Conservation (phyloP, 345 rosid genomes). For the Salix exigua region DNA sequence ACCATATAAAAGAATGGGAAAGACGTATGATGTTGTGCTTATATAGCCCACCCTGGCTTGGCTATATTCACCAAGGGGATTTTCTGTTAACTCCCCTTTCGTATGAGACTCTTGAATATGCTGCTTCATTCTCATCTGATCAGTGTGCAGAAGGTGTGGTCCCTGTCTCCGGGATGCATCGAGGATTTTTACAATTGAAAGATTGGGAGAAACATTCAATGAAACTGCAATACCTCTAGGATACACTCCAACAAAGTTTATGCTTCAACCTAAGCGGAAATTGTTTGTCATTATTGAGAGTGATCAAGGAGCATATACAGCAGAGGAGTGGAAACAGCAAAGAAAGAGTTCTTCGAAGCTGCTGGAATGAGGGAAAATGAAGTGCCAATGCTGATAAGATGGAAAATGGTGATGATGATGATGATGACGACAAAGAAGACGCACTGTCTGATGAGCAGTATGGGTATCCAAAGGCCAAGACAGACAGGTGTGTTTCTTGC, state of each 20-base stretch:
- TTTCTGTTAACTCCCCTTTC: conserved; percentile 90
- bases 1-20: too few species aligned
- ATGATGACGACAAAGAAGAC: too few species aligned
- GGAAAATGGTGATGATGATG: too few species aligned
- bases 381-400: too few species aligned
- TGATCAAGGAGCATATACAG: too few species aligned
- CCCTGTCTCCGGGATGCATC: too few species aligned
- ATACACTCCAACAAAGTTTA: conserved; percentile 94
- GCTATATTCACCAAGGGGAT: conserved; percentile 4
- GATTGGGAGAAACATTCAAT: conserved; percentile 94
- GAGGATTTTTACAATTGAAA: conserved; percentile 90
- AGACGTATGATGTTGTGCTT: too few species aligned
- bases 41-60: too few species aligned
- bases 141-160: too few species aligned
- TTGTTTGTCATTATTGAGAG: conserved; percentile 76
- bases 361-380: too few species aligned
- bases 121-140: conserved; percentile 95
- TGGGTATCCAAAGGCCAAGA: conserved; percentile 94
- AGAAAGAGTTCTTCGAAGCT: conserved; percentile 78
- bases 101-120: conserved; percentile 88
- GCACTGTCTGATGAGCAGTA: too few species aligned
- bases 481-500: conserved; percentile 95
- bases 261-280: conserved; percentile 74
- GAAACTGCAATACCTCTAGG: conserved; percentile 92
- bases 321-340: conserved; percentile 97